Percentiles rank a stretch among this genome's conserved stretches.
Conservation (phyloP, 2,329 filamentous ascomycete species). For the Phialocephala sp. region DNA sequence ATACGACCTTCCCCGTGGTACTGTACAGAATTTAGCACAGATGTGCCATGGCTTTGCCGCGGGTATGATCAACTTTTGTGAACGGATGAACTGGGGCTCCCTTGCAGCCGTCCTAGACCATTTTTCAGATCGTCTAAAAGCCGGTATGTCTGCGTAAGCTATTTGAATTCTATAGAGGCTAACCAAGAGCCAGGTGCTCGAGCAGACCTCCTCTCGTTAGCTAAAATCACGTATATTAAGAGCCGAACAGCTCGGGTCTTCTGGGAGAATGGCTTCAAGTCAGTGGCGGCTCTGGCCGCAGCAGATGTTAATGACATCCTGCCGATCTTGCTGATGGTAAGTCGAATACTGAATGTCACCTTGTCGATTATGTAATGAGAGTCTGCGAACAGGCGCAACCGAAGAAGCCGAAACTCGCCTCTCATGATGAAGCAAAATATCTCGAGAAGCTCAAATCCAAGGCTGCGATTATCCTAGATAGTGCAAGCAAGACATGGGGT, state of each 20-base stretch:
- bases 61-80: constrained; percentile 80
- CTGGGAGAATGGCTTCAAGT: constrained; percentile 78
- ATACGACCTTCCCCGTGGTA: constrained; percentile 72
- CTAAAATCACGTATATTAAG: constrained; percentile 77
- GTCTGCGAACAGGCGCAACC: constrained; percentile 62
- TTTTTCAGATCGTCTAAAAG: constrained; percentile 74
- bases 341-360: constrained; percentile 24
- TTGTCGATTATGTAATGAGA: not conserved
- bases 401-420: constrained; percentile 64
- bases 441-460: constrained; percentile 69
- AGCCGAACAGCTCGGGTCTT: constrained; percentile 76
- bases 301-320: constrained; percentile 71
- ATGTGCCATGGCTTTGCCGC: constrained; percentile 80
- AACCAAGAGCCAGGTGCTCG: constrained; percentile 58
- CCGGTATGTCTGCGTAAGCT: constrained; percentile 42
- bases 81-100: constrained; percentile 76
- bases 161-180: not conserved
- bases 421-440: constrained; percentile 63
- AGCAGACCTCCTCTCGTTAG: constrained; percentile 72
- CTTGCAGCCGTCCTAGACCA: constrained; percentile 76
- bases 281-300: constrained; percentile 70
- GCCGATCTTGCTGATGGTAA: constrained; percentile 73
- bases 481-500: constrained; percentile 72
- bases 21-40: constrained; percentile 74
- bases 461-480: constrained; percentile 69